Percentiles rank a stretch among this genome's conserved stretches.
phyloP scores from a whole-genome alignment of 495 filamentous ascomycete genomes.

The Penicillium flavigenum region DNA sequence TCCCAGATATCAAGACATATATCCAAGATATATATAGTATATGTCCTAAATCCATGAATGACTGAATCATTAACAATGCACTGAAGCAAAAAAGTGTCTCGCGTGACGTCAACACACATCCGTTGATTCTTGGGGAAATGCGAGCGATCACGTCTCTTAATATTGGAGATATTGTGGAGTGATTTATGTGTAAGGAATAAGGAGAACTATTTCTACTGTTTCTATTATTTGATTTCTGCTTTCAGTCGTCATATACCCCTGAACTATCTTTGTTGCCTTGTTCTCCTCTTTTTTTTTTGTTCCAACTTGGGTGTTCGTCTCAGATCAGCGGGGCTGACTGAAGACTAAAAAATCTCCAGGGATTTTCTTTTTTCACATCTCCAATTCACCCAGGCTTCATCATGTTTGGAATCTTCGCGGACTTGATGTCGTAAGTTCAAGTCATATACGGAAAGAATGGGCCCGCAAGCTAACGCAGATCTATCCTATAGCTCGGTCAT shows the following conservation, averaged over 20 bases:
- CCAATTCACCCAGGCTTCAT: slow-evolving; percentile 16
- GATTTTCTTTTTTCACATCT: neutral
- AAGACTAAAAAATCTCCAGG: slow-evolving; percentile 4
- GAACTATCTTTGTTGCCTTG: slow-evolving; percentile 9
- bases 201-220: neutral
- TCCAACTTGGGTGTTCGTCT: neutral
- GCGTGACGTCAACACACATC: slow-evolving; percentile 33
- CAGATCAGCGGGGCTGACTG: slow-evolving; percentile 10
- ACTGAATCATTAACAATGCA: neutral
- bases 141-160: slow-evolving; percentile 10
- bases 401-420: slow-evolving; percentile 83
- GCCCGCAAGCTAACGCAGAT: slow-evolving; percentile 18
- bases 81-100: neutral
- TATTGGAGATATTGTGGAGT: slow-evolving; percentile 8
- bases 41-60: neutral
- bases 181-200: neutral
- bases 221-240: neutral
- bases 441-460: neutral
- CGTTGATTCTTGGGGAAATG: slow-evolving; percentile 12
- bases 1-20: neutral
- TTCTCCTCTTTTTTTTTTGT: neutral
- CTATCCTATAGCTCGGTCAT: slow-evolving; percentile 60
- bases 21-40: neutral
- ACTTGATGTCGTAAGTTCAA: slow-evolving; percentile 69
- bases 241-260: slow-evolving; percentile 1